Percentiles rank a stretch among this genome's conserved stretches.
Evolutionary conservation across 768 basidiomycete species (phyloP).

Genomic region (Kwoniella newhampshirensis): DNA sequence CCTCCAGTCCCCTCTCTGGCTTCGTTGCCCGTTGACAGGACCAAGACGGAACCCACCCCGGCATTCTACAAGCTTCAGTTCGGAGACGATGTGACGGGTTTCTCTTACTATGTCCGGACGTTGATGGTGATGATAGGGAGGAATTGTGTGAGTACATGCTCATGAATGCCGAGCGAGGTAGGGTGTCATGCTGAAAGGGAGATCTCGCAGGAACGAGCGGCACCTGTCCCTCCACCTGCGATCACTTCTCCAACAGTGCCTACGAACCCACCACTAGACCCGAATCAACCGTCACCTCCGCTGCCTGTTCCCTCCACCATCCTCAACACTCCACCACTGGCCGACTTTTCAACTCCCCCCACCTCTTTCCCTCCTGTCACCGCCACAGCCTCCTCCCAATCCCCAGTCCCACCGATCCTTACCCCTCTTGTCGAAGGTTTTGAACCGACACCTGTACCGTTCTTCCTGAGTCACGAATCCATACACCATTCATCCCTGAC

Average conservation of each 20-base stretch:
- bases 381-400: slow-evolving; percentile 27
- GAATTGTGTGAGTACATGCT: slow-evolving; percentile 49
- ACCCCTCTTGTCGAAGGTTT: no score
- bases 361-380: slow-evolving; percentile 19
- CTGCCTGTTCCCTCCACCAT: neutral
- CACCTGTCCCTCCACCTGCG: slow-evolving; percentile 28
- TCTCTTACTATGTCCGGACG: slow-evolving; percentile 96
- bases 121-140: slow-evolving; percentile 91
- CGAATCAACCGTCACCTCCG: slow-evolving; percentile 20
- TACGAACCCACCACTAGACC: slow-evolving; percentile 26
- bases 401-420: neutral
- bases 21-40: slow-evolving; percentile 45
- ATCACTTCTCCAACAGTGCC: slow-evolving; percentile 29
- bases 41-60: slow-evolving; percentile 50
- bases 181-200: no score
- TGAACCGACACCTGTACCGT: neutral
- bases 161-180: neutral
- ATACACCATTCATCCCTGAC: neutral
- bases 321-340: slow-evolving; percentile 7
- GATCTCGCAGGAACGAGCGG: slow-evolving; percentile 23
- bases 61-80: slow-evolving; percentile 54
- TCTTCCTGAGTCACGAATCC: no score
- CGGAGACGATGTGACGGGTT: slow-evolving; percentile 57
- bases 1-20: slow-evolving; percentile 43
- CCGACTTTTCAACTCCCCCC: slow-evolving; percentile 21